phyloP scores from a whole-genome alignment of 768 basidiomycete genomes.

The Russula dissimulans region DNA sequence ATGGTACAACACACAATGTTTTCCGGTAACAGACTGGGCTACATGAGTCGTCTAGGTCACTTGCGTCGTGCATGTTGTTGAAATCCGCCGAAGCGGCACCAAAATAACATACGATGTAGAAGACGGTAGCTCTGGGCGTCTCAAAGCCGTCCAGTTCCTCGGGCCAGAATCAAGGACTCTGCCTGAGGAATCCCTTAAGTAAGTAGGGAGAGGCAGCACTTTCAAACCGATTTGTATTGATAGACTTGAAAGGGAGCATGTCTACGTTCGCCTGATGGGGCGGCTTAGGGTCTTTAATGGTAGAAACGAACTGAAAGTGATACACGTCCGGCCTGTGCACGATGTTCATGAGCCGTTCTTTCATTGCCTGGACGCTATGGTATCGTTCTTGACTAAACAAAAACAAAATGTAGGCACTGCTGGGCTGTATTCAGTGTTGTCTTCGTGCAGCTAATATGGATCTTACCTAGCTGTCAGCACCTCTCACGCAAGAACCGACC shows the following conservation, averaged over 20 bases:
- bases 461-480: background rate
- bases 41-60: conserved; percentile 29
- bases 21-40: background rate
- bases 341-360: conserved; percentile 41
- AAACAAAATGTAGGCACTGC: conserved; percentile 21
- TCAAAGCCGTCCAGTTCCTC: conserved; percentile 1
- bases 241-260: background rate
- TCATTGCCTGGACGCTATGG: conserved; percentile 38
- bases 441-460: background rate
- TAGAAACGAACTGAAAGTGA: conserved; percentile 33
- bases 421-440: background rate
- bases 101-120: conserved; percentile 24
- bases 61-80: conserved; percentile 39
- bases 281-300: conserved; percentile 25
- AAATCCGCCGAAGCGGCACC: conserved; percentile 11
- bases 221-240: background rate
- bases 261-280: conserved; percentile 12
- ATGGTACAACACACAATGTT: background rate
- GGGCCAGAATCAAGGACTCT: background rate
- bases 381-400: conserved; percentile 29
- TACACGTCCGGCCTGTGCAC: conserved; percentile 29
- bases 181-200: background rate
- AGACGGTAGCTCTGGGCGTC: conserved; percentile 29
- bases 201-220: background rate
- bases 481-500: background rate